These are phyloP conservation scores for Polysphondylium violaceum DNA, from an alignment of 78 protist genomes.

Conservation along the genomic window DNA sequence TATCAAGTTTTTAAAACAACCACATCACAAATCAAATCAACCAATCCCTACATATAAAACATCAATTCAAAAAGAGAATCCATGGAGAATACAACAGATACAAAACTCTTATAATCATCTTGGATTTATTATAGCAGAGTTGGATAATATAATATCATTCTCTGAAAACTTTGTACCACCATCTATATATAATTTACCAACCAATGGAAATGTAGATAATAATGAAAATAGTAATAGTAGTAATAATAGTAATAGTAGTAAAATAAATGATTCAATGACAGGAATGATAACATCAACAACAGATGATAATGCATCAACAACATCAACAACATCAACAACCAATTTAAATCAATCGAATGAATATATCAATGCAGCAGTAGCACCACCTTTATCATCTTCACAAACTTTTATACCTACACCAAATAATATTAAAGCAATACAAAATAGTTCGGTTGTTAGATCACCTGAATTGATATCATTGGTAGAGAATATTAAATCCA, in stretches of 20 bases:
- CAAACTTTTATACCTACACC: too few relatives aligned
- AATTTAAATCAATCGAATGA: too few relatives aligned
- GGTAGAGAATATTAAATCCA: slow-evolving; percentile 37
- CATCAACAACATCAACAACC: too few relatives aligned
- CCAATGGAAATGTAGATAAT: neutral
- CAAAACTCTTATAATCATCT: slow-evolving; percentile 64
- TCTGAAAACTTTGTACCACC: slow-evolving; percentile 35
- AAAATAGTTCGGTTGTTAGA: neutral
- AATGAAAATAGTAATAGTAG: neutral
- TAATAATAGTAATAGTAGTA: neutral
- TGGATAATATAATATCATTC: slow-evolving; percentile 29
- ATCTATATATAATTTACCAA: neutral
- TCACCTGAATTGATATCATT: slow-evolving; percentile 36
- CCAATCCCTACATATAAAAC: slow-evolving; percentile 32
- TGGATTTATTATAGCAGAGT: slow-evolving; percentile 29
- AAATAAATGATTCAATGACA: neutral
- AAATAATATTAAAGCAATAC: neutral
- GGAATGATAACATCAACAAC: too few relatives aligned
- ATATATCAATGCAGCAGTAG: neutral
- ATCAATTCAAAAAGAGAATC: slow-evolving; percentile 39
- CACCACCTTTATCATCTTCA: neutral
- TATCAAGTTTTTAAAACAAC: slow-evolving; percentile 36
- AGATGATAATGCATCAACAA: too few relatives aligned
- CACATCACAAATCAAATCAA: slow-evolving; percentile 25
- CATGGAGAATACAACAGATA: slow-evolving; percentile 74